A percentile compares a stretch with the other conserved stretches of the same genome.
Evolutionary conservation across 169 alveolate genomes (phyloP).

Genomic region (Eimeria necatrix): DNA sequence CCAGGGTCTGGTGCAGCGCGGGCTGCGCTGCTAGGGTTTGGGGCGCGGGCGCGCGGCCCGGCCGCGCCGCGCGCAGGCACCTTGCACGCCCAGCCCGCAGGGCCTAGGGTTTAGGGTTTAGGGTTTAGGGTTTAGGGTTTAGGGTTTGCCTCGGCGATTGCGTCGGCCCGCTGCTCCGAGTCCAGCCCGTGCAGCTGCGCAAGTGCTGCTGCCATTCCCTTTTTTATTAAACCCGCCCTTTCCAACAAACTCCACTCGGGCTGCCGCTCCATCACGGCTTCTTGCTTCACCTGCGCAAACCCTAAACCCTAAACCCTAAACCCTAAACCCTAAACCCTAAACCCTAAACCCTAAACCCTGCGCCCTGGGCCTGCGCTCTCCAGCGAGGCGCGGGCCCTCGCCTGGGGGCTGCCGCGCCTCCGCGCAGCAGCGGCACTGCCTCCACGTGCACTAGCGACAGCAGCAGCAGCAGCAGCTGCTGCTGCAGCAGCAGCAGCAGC

Average conservation of each 20-base stretch:
- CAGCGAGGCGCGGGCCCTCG: background rate
- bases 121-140: constrained; percentile 62
- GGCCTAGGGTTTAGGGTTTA: background rate
- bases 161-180: background rate
- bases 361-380: background rate
- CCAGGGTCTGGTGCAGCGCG: background rate
- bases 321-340: constrained; percentile 47
- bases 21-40: background rate
- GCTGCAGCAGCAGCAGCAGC: background rate
- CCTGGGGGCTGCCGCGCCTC: constrained; percentile 36
- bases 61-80: too few relatives aligned
- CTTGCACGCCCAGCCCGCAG: too few relatives aligned
- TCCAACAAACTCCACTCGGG: constrained; percentile 58
- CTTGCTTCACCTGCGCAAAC: constrained; percentile 70
- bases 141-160: background rate
- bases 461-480: constrained; percentile 47
- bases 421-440: background rate
- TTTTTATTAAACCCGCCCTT: constrained; percentile 21
- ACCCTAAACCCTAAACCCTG: background rate
- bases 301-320: constrained; percentile 61
- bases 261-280: constrained; percentile 11
- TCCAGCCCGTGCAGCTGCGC: background rate
- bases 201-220: background rate
- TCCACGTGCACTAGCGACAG: background rate
- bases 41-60: too few relatives aligned